Evolutionary conservation across 768 basidiomycete species (phyloP), one percentile per base, ranked within the genome.

Genomic region (Chlorophyllum brunneum): DNA sequence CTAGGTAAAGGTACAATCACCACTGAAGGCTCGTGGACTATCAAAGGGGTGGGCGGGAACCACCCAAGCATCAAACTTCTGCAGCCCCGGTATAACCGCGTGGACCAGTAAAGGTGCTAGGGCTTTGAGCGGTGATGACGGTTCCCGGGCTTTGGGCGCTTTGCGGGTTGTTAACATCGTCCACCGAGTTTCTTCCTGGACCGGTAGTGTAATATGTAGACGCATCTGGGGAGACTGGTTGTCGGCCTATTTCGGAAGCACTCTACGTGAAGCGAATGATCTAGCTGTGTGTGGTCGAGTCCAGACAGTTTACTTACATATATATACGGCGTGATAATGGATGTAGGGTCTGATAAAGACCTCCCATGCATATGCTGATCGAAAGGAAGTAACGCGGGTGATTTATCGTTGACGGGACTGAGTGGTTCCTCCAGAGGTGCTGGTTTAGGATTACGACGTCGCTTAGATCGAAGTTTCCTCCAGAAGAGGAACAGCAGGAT

Each of bases 401-500:
- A 6, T 38, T 38, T 30, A 9, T 47, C 46, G 22, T 49, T 34
- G 22, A 45, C 36, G 30, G 45, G 26, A 18, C 34, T 51, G 24
- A 38, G 31, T 22, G 45, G 34, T 24, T 30, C 39, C 11, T 29
- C 41, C 15, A 40, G 41, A 4, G 34, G 33, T 15, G 24, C 30
- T n/a, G 43, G 36, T 43, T 34, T 44, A 6, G 55, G 39, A 36
- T 60, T 61, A 24, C 63, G 41, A 40, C 58, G 42, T 31, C 40
- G 23, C 51, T 60, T 64, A 4, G 51, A 43, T 24, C 62, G 64
- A 36, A 67, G 61, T 26, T 66, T 56, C 56, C 75, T 70, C 71
- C 76, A 83, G 47, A 74, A 58, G 5, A 65, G 37, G 5, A 59
- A 56, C 9, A 75, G 69, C 13, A 54, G 70, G 9, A 78, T 61